Conservation (phyloP, 345 rosid species). For the Hypericum androsaemum region DNA sequence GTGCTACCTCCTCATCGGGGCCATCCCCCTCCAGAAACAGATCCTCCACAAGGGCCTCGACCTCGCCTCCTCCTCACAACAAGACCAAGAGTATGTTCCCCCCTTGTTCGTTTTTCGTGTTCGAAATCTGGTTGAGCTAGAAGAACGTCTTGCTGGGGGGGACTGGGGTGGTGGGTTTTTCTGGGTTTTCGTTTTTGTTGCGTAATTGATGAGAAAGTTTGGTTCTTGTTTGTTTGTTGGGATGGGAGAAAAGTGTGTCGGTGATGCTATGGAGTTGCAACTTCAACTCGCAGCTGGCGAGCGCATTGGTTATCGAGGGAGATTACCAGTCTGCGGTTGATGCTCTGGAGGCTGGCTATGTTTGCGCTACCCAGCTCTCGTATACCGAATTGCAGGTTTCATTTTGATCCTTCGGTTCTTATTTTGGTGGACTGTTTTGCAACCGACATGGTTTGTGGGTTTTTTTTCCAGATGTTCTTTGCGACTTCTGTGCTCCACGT, state of each 20-base stretch:
- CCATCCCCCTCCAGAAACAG: conserved; percentile 73
- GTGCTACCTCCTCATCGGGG: conserved; percentile 78
- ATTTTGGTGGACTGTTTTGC: not conserved
- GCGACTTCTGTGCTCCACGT: conserved; percentile 76
- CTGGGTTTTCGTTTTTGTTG: not conserved
- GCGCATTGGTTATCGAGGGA: conserved; percentile 67
- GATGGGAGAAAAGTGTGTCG: conserved; percentile 24
- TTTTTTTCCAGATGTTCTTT: conserved; percentile 64
- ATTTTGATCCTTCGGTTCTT: not conserved
- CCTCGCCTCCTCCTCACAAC: conserved; percentile 38
- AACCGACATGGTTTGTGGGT: not conserved
- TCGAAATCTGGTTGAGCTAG: not conserved
- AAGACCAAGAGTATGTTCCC: conserved; percentile 15
- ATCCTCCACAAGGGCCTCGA: conserved; percentile 70
- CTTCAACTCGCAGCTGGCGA: conserved; percentile 94
- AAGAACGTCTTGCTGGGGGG: too few species aligned
- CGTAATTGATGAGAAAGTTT: not conserved
- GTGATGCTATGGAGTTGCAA: conserved; percentile 81
- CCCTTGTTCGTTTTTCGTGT: not conserved
- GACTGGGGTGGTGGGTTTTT: too few species aligned
- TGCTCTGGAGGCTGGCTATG: conserved; percentile 54
- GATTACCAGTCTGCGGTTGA: conserved; percentile 61
- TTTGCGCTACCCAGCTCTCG: conserved; percentile 46
- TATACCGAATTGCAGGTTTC: conserved; percentile 74
- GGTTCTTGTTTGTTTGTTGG: not conserved